These are phyloP conservation scores for Paramecium caudatum DNA, from an alignment of 73 alveolate species.

Conservation along the genomic window DNA sequence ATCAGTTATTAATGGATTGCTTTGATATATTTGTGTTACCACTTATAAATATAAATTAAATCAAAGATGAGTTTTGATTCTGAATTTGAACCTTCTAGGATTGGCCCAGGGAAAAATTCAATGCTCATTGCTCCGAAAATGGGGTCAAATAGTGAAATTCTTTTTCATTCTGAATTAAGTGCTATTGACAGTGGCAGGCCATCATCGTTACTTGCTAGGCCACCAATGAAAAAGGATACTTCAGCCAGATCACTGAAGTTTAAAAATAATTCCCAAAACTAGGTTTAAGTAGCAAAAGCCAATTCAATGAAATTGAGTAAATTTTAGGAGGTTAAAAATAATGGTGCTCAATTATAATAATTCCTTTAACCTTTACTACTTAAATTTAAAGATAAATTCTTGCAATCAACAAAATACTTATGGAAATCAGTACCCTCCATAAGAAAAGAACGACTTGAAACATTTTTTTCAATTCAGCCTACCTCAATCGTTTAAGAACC, in stretches of 20 bases:
- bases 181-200: slow-evolving; percentile 18
- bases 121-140: neutral
- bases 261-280: neutral
- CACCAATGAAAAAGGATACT: neutral
- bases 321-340: too few relatives aligned
- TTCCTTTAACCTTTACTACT: neutral
- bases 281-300: neutral
- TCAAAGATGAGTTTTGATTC: neutral
- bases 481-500: neutral
- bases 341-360: too few relatives aligned
- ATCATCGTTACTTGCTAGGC: neutral
- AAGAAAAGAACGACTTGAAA: neutral
- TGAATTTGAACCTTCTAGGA: neutral
- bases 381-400: neutral
- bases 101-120: slow-evolving; percentile 5
- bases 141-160: slow-evolving; percentile 14
- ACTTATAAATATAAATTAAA: neutral
- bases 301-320: neutral
- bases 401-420: neutral
- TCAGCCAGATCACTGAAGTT: slow-evolving; percentile 10
- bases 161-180: slow-evolving; percentile 7
- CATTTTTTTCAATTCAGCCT: neutral
- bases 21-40: neutral
- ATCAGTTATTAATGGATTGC: neutral
- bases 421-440: neutral